phyloP scores from a whole-genome alignment of 1,139 yeast species.

The Lodderomyces elongisporus region DNA sequence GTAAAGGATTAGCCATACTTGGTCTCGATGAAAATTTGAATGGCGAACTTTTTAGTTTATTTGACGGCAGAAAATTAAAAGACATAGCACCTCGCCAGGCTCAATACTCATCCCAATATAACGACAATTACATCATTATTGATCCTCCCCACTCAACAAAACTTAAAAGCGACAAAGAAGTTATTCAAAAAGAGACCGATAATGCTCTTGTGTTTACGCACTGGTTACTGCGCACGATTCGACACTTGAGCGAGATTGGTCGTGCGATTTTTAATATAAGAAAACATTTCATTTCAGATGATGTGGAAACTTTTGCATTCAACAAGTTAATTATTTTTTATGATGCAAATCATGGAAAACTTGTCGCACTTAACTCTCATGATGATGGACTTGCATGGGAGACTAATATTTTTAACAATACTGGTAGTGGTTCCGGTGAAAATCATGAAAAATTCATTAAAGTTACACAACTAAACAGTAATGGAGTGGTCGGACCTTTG shows the following conservation, averaged over 20 bases:
- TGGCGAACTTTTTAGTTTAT: constrained; percentile 12
- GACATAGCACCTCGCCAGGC: constrained; percentile 6
- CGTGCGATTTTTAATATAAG: constrained; percentile 11
- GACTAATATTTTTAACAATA: constrained; percentile 8
- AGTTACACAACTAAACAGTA: constrained; percentile 12
- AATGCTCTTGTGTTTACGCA: constrained; percentile 21
- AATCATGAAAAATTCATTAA: constrained; percentile 15
- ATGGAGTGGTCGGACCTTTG: background rate
- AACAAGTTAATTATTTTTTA: constrained; percentile 29
- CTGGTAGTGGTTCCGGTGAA: constrained; percentile 6
- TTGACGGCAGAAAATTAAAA: constrained; percentile 11
- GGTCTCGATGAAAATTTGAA: constrained; percentile 6
- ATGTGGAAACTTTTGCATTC: constrained; percentile 20
- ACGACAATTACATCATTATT: constrained; percentile 14
- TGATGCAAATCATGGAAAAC: constrained; percentile 17
- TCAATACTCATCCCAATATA: constrained; percentile 10
- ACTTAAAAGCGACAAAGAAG: constrained; percentile 26
- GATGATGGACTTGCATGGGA: constrained; percentile 28
- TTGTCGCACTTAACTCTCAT: constrained; percentile 31
- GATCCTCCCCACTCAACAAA: constrained; percentile 28
- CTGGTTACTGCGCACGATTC: constrained; percentile 27
- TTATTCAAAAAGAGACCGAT: constrained; percentile 27
- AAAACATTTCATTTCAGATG: constrained; percentile 5
- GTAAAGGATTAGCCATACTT: constrained; percentile 8
- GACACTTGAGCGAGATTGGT: constrained; percentile 37